Evolutionary conservation across 2,329 filamentous ascomycete genomes (phyloP).

Genomic region (Arthrobotrys pseudoclavata): DNA sequence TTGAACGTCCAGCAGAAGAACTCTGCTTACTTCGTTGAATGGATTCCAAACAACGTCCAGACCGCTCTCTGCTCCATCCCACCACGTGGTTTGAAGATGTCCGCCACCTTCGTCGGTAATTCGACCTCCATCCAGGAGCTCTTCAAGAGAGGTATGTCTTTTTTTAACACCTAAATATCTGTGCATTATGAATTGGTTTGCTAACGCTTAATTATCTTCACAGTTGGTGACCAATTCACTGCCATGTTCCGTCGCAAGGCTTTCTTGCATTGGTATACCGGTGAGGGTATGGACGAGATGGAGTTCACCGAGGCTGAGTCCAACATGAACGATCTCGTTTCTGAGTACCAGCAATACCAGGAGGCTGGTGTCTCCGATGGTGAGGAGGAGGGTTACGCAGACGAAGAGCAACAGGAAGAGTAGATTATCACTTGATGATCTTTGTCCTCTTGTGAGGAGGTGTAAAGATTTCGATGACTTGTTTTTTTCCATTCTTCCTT

Average conservation of each 20-base stretch:
- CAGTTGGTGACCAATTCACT: conserved; percentile 96
- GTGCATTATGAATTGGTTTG: background rate
- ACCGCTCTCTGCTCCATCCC: conserved; percentile 99
- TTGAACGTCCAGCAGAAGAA: conserved; percentile 99
- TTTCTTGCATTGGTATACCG: conserved; percentile 99
- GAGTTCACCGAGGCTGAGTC: conserved; percentile 99
- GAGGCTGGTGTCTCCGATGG: conserved; percentile 97
- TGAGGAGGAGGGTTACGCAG: conserved; percentile 90
- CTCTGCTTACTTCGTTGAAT: conserved; percentile 99
- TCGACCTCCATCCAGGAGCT: conserved; percentile 99
- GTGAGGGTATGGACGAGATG: conserved; percentile 99
- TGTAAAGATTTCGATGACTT: conserved; percentile 32
- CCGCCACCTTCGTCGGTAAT: conserved; percentile 98
- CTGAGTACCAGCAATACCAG: conserved; percentile 99
- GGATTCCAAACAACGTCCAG: conserved; percentile 99
- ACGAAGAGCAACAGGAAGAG: conserved; percentile 83
- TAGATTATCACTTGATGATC: conserved; percentile 70
- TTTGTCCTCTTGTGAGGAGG: conserved; percentile 29
- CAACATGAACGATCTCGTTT: conserved; percentile 99
- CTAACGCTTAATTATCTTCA: conserved; percentile 28
- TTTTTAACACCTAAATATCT: background rate
- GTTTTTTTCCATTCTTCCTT: conserved; percentile 28
- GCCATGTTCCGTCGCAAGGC: conserved; percentile 99
- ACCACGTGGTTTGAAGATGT: conserved; percentile 98
- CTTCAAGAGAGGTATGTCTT: conserved; percentile 82